phyloP scores from a whole-genome alignment of 202 grass and related monocot genomes.

The Digitaria exilis region DNA sequence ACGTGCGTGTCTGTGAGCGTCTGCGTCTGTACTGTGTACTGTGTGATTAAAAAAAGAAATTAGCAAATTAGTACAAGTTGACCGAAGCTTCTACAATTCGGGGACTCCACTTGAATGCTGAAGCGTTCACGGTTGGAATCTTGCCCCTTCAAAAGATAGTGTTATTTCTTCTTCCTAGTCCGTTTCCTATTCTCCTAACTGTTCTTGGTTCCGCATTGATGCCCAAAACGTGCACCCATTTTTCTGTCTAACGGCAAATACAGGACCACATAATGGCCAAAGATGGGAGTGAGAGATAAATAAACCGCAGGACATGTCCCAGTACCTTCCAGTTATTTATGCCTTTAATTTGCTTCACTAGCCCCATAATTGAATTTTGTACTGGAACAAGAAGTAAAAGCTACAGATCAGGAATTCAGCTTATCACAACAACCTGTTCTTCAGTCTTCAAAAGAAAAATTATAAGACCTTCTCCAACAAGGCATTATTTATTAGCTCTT shows the following conservation, averaged over 20 bases:
- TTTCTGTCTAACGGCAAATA: conserved; percentile 22
- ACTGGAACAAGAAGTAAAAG: conserved; percentile 9
- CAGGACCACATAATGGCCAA: conserved; percentile 40
- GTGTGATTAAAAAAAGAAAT: no score
- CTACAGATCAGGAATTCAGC: conserved; percentile 8
- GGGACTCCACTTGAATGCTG: neutral
- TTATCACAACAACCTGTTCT: neutral
- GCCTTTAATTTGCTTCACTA: neutral
- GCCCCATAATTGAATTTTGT: conserved; percentile 11
- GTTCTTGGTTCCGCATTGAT: conserved; percentile 14
- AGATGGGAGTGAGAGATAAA: conserved; percentile 23
- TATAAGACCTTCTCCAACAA: no score
- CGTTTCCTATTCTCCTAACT: neutral
- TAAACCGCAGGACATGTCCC: conserved; percentile 15
- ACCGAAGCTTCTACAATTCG: neutral
- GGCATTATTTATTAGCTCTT: no score
- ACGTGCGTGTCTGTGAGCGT: no score
- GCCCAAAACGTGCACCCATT: neutral
- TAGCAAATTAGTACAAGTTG: neutral
- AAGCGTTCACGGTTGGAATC: neutral
- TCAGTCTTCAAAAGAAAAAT: neutral
- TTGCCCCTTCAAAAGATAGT: neutral
- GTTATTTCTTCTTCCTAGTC: neutral
- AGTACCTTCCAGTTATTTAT: conserved; percentile 42
- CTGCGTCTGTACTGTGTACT: no score